A percentile compares a stretch with the other conserved stretches of the same genome.
Conservation (phyloP, 1,284 basidiomycete species). For the Quambalaria eucalypti region DNA sequence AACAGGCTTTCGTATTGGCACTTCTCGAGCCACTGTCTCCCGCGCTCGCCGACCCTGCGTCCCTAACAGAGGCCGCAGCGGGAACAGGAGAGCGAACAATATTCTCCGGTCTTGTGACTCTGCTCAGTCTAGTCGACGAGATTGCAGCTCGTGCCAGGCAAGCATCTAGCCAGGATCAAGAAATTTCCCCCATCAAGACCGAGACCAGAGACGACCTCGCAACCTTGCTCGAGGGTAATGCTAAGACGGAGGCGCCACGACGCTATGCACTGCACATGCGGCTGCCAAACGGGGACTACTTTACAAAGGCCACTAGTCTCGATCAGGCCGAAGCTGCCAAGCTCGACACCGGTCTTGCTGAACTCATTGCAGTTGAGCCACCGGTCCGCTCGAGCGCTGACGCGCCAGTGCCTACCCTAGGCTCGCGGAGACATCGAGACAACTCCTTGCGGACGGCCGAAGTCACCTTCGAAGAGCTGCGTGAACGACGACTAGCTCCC, state of each 20-base stretch:
- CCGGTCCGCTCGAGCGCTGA: background rate
- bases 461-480: background rate
- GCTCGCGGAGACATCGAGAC: constrained; percentile 1
- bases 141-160: background rate
- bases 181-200: background rate
- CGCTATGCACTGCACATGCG: constrained; percentile 40
- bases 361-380: constrained; percentile 25
- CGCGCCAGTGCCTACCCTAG: background rate
- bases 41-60: background rate
- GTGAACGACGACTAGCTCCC: background rate
- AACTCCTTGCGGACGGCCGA: background rate
- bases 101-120: background rate
- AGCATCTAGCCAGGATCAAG: background rate
- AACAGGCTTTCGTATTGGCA: background rate
- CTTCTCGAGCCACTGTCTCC: background rate
- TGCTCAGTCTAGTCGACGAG: background rate
- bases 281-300: constrained; percentile 38
- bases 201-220: background rate
- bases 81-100: background rate
- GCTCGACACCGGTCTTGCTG: constrained; percentile 29
- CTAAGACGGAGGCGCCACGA: background rate
- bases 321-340: constrained; percentile 6
- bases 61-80: background rate
- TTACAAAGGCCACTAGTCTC: constrained; percentile 32
- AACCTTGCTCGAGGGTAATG: background rate